Conservation (phyloP, 2,329 filamentous ascomycete species). For the Trichophyton mentagrophytes region DNA sequence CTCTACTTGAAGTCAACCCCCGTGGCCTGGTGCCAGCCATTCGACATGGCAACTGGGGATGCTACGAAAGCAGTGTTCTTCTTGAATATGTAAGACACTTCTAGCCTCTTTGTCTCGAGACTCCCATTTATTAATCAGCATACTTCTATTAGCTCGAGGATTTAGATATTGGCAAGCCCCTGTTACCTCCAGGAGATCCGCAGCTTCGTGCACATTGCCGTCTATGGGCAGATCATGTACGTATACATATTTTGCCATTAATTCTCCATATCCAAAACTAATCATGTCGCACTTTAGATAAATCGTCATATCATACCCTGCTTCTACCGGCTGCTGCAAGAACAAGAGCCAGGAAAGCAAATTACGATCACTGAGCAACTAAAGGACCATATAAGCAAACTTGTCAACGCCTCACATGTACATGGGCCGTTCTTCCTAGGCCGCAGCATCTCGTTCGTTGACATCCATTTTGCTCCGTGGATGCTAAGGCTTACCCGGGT, state of each 20-base stretch:
- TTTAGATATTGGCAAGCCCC: conserved; percentile 43
- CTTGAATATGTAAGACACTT: conserved; percentile 61
- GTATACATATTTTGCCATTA: conserved; percentile 17
- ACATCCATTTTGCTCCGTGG: conserved; percentile 65
- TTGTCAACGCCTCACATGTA: conserved; percentile 45
- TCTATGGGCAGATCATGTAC: conserved; percentile 68
- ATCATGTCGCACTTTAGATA: conserved; percentile 39
- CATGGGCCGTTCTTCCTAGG: conserved; percentile 60
- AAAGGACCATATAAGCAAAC: conserved; percentile 50
- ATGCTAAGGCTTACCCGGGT: conserved; percentile 56
- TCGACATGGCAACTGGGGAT: conserved; percentile 66
- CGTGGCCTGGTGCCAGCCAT: conserved; percentile 64
- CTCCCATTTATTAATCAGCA: background rate
- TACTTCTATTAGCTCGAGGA: conserved; percentile 54
- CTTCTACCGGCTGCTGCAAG: conserved; percentile 63
- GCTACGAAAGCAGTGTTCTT: conserved; percentile 67
- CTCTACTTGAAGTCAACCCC: conserved; percentile 62
- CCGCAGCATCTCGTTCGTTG: conserved; percentile 48
- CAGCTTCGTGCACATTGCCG: conserved; percentile 60
- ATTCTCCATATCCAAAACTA: background rate
- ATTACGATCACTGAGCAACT: conserved; percentile 48
- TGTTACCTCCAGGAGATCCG: conserved; percentile 53
- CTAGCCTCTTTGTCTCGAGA: background rate
- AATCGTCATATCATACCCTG: conserved; percentile 62
- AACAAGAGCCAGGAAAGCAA: conserved; percentile 48